These are phyloP conservation scores for Hortiboletus flavorubellus DNA, from an alignment of 768 basidiomycete genomes.

Conservation along the genomic window DNA sequence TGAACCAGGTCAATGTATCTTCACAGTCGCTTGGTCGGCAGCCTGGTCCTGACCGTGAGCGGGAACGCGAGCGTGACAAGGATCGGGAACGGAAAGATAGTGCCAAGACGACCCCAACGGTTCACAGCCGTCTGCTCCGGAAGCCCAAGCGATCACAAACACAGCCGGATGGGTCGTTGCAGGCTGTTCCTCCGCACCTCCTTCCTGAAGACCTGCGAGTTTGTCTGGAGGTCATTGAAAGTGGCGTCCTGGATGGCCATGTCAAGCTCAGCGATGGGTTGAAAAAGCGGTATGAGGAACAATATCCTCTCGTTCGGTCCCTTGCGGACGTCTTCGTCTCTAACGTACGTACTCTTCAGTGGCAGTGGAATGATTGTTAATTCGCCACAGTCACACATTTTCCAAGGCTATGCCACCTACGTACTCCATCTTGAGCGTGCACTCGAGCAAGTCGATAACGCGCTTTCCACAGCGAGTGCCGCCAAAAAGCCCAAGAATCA, in stretches of 20 bases:
- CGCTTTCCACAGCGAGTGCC: slow-evolving; percentile 56
- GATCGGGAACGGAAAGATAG: slow-evolving; percentile 49
- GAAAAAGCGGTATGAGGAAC: slow-evolving; percentile 89
- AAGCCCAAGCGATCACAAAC: slow-evolving; percentile 68
- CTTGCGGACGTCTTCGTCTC: slow-evolving; percentile 95
- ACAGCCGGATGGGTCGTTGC: slow-evolving; percentile 42
- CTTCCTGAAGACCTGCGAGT: slow-evolving; percentile 84
- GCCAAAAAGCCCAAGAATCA: slow-evolving; percentile 82
- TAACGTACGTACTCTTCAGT: slow-evolving; percentile 57
- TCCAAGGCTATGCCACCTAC: slow-evolving; percentile 91
- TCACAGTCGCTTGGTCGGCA: slow-evolving; percentile 77
- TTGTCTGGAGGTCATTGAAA: slow-evolving; percentile 84
- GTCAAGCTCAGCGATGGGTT: slow-evolving; percentile 79
- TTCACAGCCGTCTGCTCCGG: slow-evolving; percentile 51
- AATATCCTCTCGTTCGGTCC: slow-evolving; percentile 89
- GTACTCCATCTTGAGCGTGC: slow-evolving; percentile 93
- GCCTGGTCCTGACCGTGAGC: slow-evolving; percentile 46
- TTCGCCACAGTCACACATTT: slow-evolving; percentile 74
- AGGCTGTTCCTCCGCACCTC: slow-evolving; percentile 66
- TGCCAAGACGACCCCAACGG: slow-evolving; percentile 32
- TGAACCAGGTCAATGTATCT: slow-evolving; percentile 52
- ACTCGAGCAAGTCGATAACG: slow-evolving; percentile 81
- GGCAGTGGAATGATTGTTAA: slow-evolving; percentile 13
- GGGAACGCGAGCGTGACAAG: slow-evolving; percentile 37
- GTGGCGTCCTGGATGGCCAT: slow-evolving; percentile 88